Conservation (phyloP, 192 early-diverging fungal genomes). For the Coemansia sp. region DNA sequence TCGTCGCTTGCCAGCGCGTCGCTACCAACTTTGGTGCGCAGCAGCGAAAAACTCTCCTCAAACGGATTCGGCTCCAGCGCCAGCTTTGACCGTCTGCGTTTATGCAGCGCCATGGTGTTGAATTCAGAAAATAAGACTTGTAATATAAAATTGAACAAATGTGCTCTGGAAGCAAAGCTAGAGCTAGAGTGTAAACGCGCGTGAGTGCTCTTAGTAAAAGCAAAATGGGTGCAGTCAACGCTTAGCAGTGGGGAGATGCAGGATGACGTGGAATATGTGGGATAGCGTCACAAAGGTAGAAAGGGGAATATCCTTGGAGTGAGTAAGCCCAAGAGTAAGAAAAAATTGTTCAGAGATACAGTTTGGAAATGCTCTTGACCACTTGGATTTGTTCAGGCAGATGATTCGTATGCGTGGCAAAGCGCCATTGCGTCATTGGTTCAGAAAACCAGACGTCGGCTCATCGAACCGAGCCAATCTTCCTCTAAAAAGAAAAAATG, state of each 20-base stretch:
- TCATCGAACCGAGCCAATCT: too few relatives aligned
- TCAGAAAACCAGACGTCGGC: too few relatives aligned
- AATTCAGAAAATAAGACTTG: background rate
- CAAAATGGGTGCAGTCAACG: background rate
- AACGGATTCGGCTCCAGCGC: conserved; percentile 87
- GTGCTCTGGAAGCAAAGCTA: background rate
- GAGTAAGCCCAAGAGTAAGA: background rate
- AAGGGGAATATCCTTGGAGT: background rate
- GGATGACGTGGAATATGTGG: background rate
- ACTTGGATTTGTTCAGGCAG: too few relatives aligned
- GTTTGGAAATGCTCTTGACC: too few relatives aligned
- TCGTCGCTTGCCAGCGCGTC: too few relatives aligned
- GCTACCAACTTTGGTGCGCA: background rate
- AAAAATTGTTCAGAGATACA: too few relatives aligned
- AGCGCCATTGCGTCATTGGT: too few relatives aligned
- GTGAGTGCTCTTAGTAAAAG: too few relatives aligned
- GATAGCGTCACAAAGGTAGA: background rate
- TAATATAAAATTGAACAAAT: background rate
- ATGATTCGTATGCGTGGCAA: too few relatives aligned
- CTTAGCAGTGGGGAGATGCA: background rate
- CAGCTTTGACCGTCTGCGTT: conserved; percentile 57
- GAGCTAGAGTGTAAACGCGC: background rate
- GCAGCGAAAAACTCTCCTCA: conserved; percentile 58
- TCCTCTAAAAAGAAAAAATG: background rate
- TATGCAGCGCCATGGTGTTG: conserved; percentile 30